Percentiles rank a stretch among this genome's conserved stretches.
phyloP scores from a whole-genome alignment of 192 early-diverging fungal genomes.

The Podila epigama region DNA sequence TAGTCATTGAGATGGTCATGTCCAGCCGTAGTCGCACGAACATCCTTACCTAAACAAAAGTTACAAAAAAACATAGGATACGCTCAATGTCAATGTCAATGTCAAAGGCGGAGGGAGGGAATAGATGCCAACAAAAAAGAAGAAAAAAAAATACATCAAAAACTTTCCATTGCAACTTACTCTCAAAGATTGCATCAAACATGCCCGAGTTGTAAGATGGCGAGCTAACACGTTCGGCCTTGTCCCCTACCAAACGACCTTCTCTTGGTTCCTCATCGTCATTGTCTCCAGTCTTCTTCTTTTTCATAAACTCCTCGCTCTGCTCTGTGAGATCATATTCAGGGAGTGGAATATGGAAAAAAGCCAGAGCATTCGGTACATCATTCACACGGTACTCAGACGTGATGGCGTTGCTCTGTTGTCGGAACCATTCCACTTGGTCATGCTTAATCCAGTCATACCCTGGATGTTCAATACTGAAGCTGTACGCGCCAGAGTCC shows the following conservation, averaged over 20 bases:
- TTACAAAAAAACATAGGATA: background rate
- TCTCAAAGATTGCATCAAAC: conserved; percentile 39
- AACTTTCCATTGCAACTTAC: too few species aligned
- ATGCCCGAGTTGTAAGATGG: conserved; percentile 44
- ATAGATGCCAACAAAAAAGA: background rate
- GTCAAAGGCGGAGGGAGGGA: too few species aligned
- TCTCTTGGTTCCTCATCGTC: background rate
- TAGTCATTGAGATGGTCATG: conserved; percentile 47
- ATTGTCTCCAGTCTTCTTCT: too few species aligned
- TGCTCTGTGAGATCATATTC: conserved; percentile 26
- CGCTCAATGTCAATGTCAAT: too few species aligned
- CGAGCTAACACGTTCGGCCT: conserved; percentile 31
- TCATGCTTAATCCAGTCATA: conserved; percentile 53
- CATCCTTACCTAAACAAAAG: conserved; percentile 13
- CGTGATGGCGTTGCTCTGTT: conserved; percentile 29
- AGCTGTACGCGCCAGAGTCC: conserved; percentile 50
- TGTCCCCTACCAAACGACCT: conserved; percentile 21
- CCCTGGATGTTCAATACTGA: conserved; percentile 35
- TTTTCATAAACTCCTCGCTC: too few species aligned
- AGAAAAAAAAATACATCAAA: background rate
- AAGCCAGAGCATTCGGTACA: conserved; percentile 52
- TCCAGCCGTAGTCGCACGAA: conserved; percentile 32
- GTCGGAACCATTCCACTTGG: conserved; percentile 54
- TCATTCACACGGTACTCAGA: conserved; percentile 1
- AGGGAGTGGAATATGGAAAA: conserved; percentile 57